Evolutionary conservation across 2,329 filamentous ascomycete species (phyloP).

Genomic region (Pestalotiopsis sp.): DNA sequence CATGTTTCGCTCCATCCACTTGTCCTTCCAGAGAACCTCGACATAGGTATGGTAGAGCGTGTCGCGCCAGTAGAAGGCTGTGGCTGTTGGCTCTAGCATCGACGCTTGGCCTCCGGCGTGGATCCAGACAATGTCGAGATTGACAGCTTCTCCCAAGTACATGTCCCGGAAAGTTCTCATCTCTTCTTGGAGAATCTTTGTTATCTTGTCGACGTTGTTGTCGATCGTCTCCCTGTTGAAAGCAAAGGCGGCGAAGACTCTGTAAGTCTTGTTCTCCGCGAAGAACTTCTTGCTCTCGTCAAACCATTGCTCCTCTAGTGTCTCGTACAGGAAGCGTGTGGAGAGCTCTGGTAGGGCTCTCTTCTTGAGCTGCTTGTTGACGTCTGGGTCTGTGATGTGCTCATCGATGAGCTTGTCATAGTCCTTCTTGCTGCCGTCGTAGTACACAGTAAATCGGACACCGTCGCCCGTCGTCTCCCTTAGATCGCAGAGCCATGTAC

Average conservation of each 20-base stretch:
- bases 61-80: constrained; percentile 34
- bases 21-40: constrained; percentile 32
- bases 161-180: constrained; percentile 14
- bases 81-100: not conserved
- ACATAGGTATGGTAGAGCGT: constrained; percentile 31
- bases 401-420: constrained; percentile 10
- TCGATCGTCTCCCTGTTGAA: constrained; percentile 16
- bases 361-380: constrained; percentile 25
- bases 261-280: constrained; percentile 24
- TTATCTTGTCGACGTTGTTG: constrained; percentile 11
- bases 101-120: constrained; percentile 26
- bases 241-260: constrained; percentile 30
- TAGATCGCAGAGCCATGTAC: constrained; percentile 20
- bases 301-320: constrained; percentile 29
- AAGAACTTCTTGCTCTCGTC: constrained; percentile 28
- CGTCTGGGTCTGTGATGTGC: constrained; percentile 5
- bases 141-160: constrained; percentile 15
- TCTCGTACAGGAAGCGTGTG: constrained; percentile 31
- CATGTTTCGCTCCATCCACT: constrained; percentile 34
- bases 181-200: constrained; percentile 17
- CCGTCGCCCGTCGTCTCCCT: not conserved
- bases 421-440: constrained; percentile 18
- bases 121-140: constrained; percentile 29
- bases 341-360: constrained; percentile 21
- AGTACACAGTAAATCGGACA: constrained; percentile 21